phyloP scores from a whole-genome alignment of 116 monocot species.

The Posidonia oceanica region DNA sequence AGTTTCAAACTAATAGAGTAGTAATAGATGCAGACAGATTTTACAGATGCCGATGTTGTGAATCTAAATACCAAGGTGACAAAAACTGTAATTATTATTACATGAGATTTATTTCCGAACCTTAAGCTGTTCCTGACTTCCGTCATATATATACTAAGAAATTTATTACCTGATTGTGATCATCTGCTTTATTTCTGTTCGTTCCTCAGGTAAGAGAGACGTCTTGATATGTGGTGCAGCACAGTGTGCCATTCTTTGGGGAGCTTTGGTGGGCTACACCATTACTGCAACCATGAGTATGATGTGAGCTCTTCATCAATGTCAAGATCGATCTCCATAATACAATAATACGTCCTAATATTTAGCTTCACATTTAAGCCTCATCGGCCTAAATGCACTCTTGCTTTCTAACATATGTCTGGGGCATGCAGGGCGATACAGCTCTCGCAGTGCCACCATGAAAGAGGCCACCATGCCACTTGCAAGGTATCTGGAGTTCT shows the following conservation, averaged over 20 bases:
- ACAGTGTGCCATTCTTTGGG: conserved; percentile 29
- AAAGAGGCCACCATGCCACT: conserved; percentile 15
- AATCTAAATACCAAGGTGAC: not conserved
- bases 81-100: no score
- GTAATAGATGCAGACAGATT: not conserved
- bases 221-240: conserved; percentile 29
- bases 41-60: not conserved
- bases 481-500: conserved; percentile 19
- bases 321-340: no score
- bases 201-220: conserved; percentile 21
- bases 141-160: no score
- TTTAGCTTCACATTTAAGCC: no score
- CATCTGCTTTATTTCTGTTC: no score
- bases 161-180: no score
- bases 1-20: not conserved
- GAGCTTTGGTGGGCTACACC: conserved; percentile 41
- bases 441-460: conserved; percentile 38
- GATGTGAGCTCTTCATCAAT: conserved; percentile 19
- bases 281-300: conserved; percentile 41
- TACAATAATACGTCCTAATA: no score
- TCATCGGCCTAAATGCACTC: no score
- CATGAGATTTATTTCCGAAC: no score
- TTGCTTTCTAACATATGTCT: no score
- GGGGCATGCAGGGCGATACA: conserved; percentile 22
- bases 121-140: no score